Evolutionary conservation across 73 alveolate species (phyloP).

Genomic region (Tetrahymena borealis): DNA sequence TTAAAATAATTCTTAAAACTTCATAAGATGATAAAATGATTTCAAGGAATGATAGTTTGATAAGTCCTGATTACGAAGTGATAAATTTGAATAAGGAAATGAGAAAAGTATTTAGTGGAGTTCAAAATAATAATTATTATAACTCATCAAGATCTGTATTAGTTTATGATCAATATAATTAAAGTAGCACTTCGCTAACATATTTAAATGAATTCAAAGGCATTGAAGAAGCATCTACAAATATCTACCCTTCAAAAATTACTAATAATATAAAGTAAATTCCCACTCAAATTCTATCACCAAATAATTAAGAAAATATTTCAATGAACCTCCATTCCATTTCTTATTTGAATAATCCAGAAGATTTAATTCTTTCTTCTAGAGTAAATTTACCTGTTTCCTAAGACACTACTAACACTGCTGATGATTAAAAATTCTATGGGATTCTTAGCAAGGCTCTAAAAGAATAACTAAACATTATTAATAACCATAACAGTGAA

Average conservation of each 20-base stretch:
- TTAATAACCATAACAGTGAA: too few relatives aligned
- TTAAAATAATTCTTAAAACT: not conserved
- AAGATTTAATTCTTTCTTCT: too few relatives aligned
- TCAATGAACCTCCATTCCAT: too few relatives aligned
- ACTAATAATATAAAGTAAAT: too few relatives aligned
- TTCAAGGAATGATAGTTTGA: not conserved
- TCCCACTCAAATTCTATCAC: too few relatives aligned
- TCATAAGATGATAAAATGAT: not conserved
- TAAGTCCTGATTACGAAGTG: not conserved
- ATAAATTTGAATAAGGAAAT: not conserved
- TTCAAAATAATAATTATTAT: not conserved
- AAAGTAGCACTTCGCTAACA: not conserved
- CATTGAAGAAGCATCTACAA: not conserved
- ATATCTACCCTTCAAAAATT: not conserved
- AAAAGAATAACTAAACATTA: too few relatives aligned
- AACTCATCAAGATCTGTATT: not conserved
- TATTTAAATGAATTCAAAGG: not conserved
- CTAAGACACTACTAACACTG: too few relatives aligned
- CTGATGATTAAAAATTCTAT: too few relatives aligned
- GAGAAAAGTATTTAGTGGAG: not conserved
- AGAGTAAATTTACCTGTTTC: too few relatives aligned
- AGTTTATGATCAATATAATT: not conserved
- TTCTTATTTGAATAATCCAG: too few relatives aligned
- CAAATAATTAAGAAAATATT: too few relatives aligned
- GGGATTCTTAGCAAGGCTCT: too few relatives aligned